phyloP scores from a whole-genome alignment of 768 basidiomycete species.

The Lactarius sanguifluus region DNA sequence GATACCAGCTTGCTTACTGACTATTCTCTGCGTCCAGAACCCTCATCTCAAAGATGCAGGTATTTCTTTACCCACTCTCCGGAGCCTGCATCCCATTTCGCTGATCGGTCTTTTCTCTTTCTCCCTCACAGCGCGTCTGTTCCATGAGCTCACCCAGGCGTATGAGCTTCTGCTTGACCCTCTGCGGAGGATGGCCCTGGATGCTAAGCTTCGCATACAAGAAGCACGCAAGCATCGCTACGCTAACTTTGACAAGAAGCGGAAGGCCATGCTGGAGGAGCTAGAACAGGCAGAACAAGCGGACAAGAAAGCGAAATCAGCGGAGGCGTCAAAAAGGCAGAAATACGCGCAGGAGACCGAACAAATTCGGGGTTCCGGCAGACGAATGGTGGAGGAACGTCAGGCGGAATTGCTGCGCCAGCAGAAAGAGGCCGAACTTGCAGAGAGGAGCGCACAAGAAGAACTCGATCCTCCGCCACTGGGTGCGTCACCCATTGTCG shows the following conservation, averaged over 20 bases:
- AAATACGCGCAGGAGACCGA: constrained; percentile 62
- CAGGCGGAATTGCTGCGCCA: constrained; percentile 51
- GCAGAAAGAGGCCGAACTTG: constrained; percentile 43
- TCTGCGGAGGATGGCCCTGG: constrained; percentile 70
- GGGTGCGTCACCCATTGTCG: constrained; percentile 37
- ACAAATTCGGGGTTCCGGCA: constrained; percentile 72
- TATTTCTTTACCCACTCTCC: constrained; percentile 32
- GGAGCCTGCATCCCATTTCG: neutral
- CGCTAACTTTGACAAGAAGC: constrained; percentile 65
- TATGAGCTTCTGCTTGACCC: constrained; percentile 83
- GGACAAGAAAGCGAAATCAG: constrained; percentile 67
- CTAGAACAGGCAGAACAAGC: constrained; percentile 73
- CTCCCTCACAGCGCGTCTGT: constrained; percentile 48
- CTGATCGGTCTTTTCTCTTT: constrained; percentile 39
- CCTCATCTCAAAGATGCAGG: constrained; percentile 80
- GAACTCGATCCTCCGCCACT: constrained; percentile 56
- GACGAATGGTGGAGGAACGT: constrained; percentile 63
- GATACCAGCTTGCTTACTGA: constrained; percentile 6
- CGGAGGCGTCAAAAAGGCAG: constrained; percentile 58
- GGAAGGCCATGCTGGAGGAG: constrained; percentile 72
- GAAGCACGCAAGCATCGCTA: constrained; percentile 70
- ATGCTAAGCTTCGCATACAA: constrained; percentile 73
- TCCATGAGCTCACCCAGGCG: constrained; percentile 81
- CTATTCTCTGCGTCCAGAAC: constrained; percentile 48
- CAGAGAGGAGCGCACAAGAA: constrained; percentile 36